phyloP scores from a whole-genome alignment of 306 rosid species.

The Begonia fuchsioides region DNA sequence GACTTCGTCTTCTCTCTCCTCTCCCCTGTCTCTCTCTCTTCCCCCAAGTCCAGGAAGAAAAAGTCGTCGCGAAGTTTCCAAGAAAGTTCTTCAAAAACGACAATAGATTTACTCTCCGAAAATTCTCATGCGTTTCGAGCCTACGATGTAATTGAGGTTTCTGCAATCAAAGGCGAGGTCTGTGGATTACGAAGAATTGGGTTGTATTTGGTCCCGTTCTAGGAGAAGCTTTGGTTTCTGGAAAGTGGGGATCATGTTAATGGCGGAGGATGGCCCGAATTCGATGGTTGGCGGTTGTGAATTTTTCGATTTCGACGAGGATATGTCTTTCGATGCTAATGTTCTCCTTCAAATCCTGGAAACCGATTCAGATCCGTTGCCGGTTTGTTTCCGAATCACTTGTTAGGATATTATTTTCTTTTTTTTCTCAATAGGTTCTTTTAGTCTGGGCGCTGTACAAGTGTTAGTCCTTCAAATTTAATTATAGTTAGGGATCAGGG shows the following conservation, averaged over 20 bases:
- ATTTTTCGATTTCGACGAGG: slow-evolving; percentile 10
- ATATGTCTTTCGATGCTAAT: slow-evolving; percentile 39
- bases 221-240: slow-evolving; percentile 17
- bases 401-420: neutral
- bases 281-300: slow-evolving; percentile 8
- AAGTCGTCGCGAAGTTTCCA: slow-evolving; percentile 54
- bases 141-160: slow-evolving; percentile 11
- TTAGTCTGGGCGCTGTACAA: neutral
- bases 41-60: slow-evolving; percentile 11
- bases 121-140: slow-evolving; percentile 10
- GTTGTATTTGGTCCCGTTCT: neutral
- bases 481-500: too few relatives aligned
- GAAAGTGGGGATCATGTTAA: slow-evolving; percentile 18
- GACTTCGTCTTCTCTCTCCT: slow-evolving; percentile 20
- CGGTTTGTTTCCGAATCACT: slow-evolving; percentile 30
- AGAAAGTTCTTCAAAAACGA: slow-evolving; percentile 15
- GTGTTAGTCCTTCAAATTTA: neutral
- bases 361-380: slow-evolving; percentile 38
- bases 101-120: neutral
- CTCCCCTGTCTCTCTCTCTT: neutral
- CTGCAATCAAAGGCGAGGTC: slow-evolving; percentile 1
- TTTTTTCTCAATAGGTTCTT: neutral
- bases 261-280: slow-evolving; percentile 35
- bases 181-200: slow-evolving; percentile 2
- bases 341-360: slow-evolving; percentile 33